phyloP scores from a whole-genome alignment of 768 basidiomycete genomes.

The Filobasidium wieringae region DNA sequence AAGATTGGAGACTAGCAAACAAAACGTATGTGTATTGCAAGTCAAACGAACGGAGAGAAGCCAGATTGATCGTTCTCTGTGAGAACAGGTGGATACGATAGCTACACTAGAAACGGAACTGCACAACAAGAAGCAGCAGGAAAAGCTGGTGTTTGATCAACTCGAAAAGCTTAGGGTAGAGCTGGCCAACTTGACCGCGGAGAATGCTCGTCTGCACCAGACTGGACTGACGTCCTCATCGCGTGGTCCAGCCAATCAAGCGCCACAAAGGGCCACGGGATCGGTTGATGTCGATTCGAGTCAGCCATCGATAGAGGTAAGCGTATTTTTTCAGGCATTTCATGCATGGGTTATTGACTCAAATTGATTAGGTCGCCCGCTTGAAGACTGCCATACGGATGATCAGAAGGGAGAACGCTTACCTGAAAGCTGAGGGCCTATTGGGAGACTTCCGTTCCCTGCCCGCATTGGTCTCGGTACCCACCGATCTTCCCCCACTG shows the following conservation, averaged over 20 bases:
- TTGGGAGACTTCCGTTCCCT: slow-evolving; percentile 68
- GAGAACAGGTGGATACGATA: slow-evolving; percentile 56
- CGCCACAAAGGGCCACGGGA: slow-evolving; percentile 51
- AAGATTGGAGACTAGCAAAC: slow-evolving; percentile 78
- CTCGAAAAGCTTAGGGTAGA: slow-evolving; percentile 88
- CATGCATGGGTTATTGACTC: background rate
- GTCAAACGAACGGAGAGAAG: too few relatives aligned
- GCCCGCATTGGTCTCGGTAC: slow-evolving; percentile 47
- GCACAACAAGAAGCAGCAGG: slow-evolving; percentile 70
- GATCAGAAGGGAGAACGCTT: slow-evolving; percentile 85
- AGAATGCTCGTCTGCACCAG: slow-evolving; percentile 70
- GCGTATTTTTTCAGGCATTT: background rate
- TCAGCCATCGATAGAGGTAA: background rate
- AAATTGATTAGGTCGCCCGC: slow-evolving; percentile 59
- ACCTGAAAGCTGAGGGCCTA: slow-evolving; percentile 83
- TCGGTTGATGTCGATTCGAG: slow-evolving; percentile 29
- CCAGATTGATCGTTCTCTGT: background rate
- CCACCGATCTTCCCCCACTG: slow-evolving; percentile 26
- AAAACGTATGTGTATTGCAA: slow-evolving; percentile 44
- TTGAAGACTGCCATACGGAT: slow-evolving; percentile 83
- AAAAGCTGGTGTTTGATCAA: slow-evolving; percentile 79
- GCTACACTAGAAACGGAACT: slow-evolving; percentile 69
- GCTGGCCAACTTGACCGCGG: slow-evolving; percentile 71
- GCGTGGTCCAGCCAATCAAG: background rate
- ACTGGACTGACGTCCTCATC: background rate